Evolutionary conservation across 495 filamentous ascomycete species (phyloP).

Genomic region (Podospora bellae-mahoneyi): DNA sequence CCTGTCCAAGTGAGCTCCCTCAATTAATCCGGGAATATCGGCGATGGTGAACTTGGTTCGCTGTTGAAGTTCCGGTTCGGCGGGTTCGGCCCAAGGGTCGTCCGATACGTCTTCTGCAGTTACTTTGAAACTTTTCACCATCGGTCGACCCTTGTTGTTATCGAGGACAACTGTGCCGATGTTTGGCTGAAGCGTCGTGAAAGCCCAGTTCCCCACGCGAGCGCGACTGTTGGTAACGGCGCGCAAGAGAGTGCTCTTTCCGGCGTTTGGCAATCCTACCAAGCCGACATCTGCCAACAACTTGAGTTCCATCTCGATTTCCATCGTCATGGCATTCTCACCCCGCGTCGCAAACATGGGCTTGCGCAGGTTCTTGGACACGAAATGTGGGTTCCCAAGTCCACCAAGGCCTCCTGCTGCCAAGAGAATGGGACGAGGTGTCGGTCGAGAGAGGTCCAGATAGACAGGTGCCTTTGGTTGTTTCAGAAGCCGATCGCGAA

Average conservation of each 20-base stretch:
- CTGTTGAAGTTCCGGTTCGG: slow-evolving; percentile 39
- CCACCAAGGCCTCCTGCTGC: slow-evolving; percentile 86
- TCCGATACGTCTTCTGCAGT: slow-evolving; percentile 31
- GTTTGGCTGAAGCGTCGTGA: slow-evolving; percentile 90
- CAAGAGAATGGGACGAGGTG: slow-evolving; percentile 81
- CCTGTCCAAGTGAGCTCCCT: slow-evolving; percentile 86
- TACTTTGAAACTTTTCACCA: slow-evolving; percentile 31
- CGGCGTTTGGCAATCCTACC: slow-evolving; percentile 92
- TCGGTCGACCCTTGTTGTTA: slow-evolving; percentile 64
- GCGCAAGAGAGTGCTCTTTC: slow-evolving; percentile 89
- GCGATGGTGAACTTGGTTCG: slow-evolving; percentile 86
- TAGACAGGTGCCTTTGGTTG: slow-evolving; percentile 69
- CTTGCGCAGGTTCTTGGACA: slow-evolving; percentile 60
- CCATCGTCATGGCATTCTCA: slow-evolving; percentile 69
- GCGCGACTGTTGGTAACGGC: slow-evolving; percentile 81
- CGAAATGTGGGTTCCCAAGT: slow-evolving; percentile 89
- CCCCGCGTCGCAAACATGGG: slow-evolving; percentile 89
- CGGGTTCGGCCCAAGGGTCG: slow-evolving; percentile 31
- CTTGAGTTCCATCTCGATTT: slow-evolving; percentile 88
- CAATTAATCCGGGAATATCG: slow-evolving; percentile 90
- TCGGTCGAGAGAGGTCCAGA: slow-evolving; percentile 78
- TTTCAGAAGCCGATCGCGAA: slow-evolving; percentile 54
- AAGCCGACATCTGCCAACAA: slow-evolving; percentile 91
- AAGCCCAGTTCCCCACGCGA: slow-evolving; percentile 91
- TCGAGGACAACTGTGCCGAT: slow-evolving; percentile 94